Percentiles rank a stretch among this genome's conserved stretches.
Evolutionary conservation across 345 rosid species (phyloP).

Genomic region (Syzygium aqueum): DNA sequence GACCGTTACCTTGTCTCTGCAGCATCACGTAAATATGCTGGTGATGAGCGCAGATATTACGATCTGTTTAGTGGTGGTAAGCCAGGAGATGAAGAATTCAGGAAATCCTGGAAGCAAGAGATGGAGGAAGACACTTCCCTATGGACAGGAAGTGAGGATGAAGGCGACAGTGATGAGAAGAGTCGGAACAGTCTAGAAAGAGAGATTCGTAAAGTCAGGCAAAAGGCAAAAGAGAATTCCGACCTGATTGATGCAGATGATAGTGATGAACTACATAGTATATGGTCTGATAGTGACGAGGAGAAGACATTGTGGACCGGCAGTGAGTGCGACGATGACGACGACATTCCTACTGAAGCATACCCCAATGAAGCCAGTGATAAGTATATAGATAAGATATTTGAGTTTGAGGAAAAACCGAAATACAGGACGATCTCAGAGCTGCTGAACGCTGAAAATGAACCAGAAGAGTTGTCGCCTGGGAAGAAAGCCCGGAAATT

Average conservation of each 20-base stretch:
- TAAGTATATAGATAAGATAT: slow-evolving; percentile 63
- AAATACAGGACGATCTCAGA: slow-evolving; percentile 82
- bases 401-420: slow-evolving; percentile 90
- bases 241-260: slow-evolving; percentile 74
- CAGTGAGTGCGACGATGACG: slow-evolving; percentile 71
- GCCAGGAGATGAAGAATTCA: slow-evolving; percentile 57
- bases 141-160: slow-evolving; percentile 92
- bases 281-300: slow-evolving; percentile 92
- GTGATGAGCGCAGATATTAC: slow-evolving; percentile 41
- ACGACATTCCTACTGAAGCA: slow-evolving; percentile 77
- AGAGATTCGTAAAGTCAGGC: slow-evolving; percentile 60
- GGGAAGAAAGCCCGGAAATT: slow-evolving; percentile 88
- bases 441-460: slow-evolving; percentile 61
- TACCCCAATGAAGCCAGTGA: slow-evolving; percentile 73
- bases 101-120: slow-evolving; percentile 61
- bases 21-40: slow-evolving; percentile 51
- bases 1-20: not conserved
- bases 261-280: slow-evolving; percentile 75
- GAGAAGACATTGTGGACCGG: slow-evolving; percentile 95
- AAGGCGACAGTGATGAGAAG: slow-evolving; percentile 21
- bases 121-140: slow-evolving; percentile 54
- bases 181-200: slow-evolving; percentile 22
- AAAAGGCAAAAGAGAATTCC: slow-evolving; percentile 62
- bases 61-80: slow-evolving; percentile 56
- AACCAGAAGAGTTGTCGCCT: slow-evolving; percentile 83